Evolutionary conservation across 176 grass and related monocot genomes (phyloP).

Genomic region (Thalia dealbata): DNA sequence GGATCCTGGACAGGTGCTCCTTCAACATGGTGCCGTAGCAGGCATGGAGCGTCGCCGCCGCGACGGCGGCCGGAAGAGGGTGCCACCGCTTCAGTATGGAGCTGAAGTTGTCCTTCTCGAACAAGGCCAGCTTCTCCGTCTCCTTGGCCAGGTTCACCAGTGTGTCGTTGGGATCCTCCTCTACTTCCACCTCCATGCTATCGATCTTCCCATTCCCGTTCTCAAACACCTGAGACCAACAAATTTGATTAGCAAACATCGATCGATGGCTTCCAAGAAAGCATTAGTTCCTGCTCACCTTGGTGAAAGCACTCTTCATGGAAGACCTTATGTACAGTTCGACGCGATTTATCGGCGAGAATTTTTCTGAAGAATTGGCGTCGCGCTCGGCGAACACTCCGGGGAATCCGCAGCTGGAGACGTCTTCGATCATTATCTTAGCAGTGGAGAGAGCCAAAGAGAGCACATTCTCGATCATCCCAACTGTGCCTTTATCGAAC

Average conservation of each 20-base stretch:
- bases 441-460: constrained; percentile 36
- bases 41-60: constrained; percentile 55
- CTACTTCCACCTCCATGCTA: constrained; percentile 39
- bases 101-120: constrained; percentile 64
- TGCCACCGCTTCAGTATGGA: constrained; percentile 60
- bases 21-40: constrained; percentile 76
- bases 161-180: constrained; percentile 45
- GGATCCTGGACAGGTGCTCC: constrained; percentile 45
- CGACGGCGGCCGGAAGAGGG: constrained; percentile 41
- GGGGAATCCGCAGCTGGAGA: constrained; percentile 12
- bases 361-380: neutral
- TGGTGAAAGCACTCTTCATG: constrained; percentile 70
- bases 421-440: constrained; percentile 48
- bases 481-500: constrained; percentile 36
- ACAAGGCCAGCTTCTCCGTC: constrained; percentile 47
- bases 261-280: too few relatives aligned
- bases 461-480: constrained; percentile 56
- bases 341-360: constrained; percentile 33
- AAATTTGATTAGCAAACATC: too few relatives aligned
- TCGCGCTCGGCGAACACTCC: constrained; percentile 17
- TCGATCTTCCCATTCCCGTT: constrained; percentile 33
- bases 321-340: constrained; percentile 76
- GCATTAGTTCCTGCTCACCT: constrained; percentile 25
- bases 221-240: constrained; percentile 47
- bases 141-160: constrained; percentile 54